Percentiles rank a stretch among this genome's conserved stretches.
phyloP scores from a whole-genome alignment of 768 basidiomycete genomes.

The Scleroderma citrinum region DNA sequence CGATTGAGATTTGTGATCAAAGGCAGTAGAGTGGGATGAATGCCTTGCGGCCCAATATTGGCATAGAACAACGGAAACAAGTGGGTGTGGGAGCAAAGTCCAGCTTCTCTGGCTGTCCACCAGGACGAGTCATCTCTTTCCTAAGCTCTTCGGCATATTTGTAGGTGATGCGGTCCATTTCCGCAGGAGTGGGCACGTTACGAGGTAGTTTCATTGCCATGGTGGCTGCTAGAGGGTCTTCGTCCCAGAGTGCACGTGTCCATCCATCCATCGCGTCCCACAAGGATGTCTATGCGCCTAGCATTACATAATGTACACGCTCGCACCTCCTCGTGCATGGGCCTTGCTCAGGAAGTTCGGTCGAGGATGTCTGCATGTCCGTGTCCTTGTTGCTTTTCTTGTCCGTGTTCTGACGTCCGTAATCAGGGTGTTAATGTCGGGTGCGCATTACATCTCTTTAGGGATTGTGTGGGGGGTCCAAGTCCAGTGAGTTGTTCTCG shows the following conservation, averaged over 20 bases:
- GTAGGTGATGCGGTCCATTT: slow-evolving; percentile 25
- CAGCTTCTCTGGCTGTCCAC: slow-evolving; percentile 23
- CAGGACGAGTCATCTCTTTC: slow-evolving; percentile 21
- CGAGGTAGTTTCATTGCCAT: slow-evolving; percentile 16
- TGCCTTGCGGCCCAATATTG: slow-evolving; percentile 18
- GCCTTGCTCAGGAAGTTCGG: slow-evolving; percentile 16
- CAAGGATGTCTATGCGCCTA: neutral
- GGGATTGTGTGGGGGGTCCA: slow-evolving; percentile 52
- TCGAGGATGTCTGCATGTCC: slow-evolving; percentile 24
- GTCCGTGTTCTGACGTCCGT: slow-evolving; percentile 1
- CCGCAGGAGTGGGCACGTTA: slow-evolving; percentile 18
- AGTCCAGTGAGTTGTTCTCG: slow-evolving; percentile 37
- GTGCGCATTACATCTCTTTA: slow-evolving; percentile 58
- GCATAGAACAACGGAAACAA: slow-evolving; percentile 18
- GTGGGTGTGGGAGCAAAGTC: slow-evolving; percentile 20
- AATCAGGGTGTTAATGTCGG: slow-evolving; percentile 47
- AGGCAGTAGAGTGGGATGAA: neutral
- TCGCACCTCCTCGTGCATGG: slow-evolving; percentile 8
- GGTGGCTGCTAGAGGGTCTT: neutral
- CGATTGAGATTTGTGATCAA: neutral
- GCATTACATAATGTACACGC: neutral
- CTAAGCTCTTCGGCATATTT: slow-evolving; percentile 23
- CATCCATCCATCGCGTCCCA: too few relatives aligned
- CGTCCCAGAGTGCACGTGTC: too few relatives aligned
- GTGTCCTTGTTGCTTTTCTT: slow-evolving; percentile 2